Conservation (phyloP, 805 yeast species). For the Metschnikowia gelsemii region DNA sequence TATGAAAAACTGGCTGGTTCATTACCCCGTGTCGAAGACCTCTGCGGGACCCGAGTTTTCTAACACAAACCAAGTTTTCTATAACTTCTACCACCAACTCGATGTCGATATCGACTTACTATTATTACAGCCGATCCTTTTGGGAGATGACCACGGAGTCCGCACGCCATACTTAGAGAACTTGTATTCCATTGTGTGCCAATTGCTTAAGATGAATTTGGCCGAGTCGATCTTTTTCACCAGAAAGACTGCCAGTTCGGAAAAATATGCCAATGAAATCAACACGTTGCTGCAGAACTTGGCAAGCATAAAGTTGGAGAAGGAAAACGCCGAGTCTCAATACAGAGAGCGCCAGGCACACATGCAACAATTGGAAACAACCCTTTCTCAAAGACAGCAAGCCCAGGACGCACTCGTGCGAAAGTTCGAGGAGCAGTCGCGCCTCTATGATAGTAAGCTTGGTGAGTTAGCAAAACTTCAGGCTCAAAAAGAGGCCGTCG, state of each 20-base stretch:
- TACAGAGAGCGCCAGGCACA: conserved; percentile 23
- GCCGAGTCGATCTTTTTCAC: conserved; percentile 31
- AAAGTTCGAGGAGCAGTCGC: conserved; percentile 13
- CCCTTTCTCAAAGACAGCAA: conserved; percentile 23
- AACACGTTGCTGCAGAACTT: conserved; percentile 24
- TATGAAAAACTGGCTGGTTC: conserved; percentile 51
- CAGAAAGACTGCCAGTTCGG: conserved; percentile 25
- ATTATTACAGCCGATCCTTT: conserved; percentile 78
- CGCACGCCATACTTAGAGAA: conserved; percentile 91
- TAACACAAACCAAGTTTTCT: conserved; percentile 54
- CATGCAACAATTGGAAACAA: conserved; percentile 26
- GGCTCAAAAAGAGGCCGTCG: conserved; percentile 7
- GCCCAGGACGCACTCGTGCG: conserved; percentile 17
- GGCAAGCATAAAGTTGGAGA: conserved; percentile 18
- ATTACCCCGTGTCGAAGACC: conserved; percentile 35
- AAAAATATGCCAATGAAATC: conserved; percentile 23
- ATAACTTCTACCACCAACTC: conserved; percentile 53
- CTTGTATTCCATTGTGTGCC: conserved; percentile 74
- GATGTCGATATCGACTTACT: conserved; percentile 71
- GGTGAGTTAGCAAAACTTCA: conserved; percentile 12
- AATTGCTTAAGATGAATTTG: conserved; percentile 50
- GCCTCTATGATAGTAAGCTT: conserved; percentile 16
- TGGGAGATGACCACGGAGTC: conserved; percentile 85
- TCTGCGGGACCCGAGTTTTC: conserved; percentile 21
- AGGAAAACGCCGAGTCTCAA: conserved; percentile 18